Percentiles rank a stretch among this genome's conserved stretches.
Conservation (phyloP, 148 eudicot genomes). For the Chenopodium suecicum region DNA sequence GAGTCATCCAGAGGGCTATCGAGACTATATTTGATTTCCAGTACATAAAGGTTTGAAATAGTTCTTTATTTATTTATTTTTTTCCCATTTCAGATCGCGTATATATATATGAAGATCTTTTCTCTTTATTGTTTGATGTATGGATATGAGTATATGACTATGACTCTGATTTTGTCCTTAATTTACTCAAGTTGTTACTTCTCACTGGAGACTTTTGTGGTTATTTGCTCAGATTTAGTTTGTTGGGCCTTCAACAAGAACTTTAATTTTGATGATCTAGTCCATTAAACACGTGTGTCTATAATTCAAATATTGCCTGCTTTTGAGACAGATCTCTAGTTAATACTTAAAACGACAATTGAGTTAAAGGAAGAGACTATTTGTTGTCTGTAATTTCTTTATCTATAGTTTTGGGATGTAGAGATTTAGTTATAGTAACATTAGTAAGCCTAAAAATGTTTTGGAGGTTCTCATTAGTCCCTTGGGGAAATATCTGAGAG, state of each 20-base stretch:
- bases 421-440: not conserved
- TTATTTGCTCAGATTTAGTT: not conserved
- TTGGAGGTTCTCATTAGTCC: not conserved
- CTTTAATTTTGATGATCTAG: not conserved
- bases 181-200: not conserved
- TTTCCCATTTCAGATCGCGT: too few relatives aligned
- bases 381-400: not conserved
- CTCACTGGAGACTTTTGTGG: not conserved
- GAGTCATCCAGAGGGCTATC: constrained; percentile 70
- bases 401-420: not conserved
- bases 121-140: not conserved
- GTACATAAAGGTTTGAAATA: constrained; percentile 48
- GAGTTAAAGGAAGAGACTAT: not conserved
- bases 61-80: too few relatives aligned
- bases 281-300: not conserved
- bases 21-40: constrained; percentile 86
- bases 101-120: not conserved
- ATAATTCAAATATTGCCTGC: not conserved
- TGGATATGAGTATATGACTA: not conserved
- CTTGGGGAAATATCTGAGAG: not conserved
- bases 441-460: not conserved
- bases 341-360: not conserved
- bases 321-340: not conserved
- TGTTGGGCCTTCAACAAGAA: not conserved
- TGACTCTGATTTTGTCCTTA: not conserved